Percentiles rank a stretch among this genome's conserved stretches.
Evolutionary conservation across 2,329 filamentous ascomycete species (phyloP).

Genomic region (Phialocephala subalpina): DNA sequence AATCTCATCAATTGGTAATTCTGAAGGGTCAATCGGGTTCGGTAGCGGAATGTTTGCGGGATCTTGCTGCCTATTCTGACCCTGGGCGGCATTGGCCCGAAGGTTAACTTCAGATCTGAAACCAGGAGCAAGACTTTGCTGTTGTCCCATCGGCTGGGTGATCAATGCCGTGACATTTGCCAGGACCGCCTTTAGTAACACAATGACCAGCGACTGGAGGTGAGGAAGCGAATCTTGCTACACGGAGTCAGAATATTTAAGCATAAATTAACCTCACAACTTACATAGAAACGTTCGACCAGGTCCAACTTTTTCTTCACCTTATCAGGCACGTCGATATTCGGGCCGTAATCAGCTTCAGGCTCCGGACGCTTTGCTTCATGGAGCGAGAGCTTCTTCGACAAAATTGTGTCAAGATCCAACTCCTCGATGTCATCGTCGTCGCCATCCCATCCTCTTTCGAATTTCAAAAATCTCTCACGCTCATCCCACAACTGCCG

Average conservation of each 20-base stretch:
- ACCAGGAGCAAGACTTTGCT: slow-evolving; percentile 33
- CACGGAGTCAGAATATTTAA: slow-evolving; percentile 42
- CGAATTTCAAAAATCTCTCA: slow-evolving; percentile 89
- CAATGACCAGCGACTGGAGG: slow-evolving; percentile 91
- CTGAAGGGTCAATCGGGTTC: slow-evolving; percentile 43
- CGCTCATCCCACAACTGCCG: slow-evolving; percentile 95
- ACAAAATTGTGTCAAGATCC: slow-evolving; percentile 51
- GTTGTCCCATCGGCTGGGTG: slow-evolving; percentile 56
- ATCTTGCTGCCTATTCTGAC: slow-evolving; percentile 39
- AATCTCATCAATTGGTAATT: slow-evolving; percentile 74
- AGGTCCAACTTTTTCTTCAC: slow-evolving; percentile 71
- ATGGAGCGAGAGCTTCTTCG: slow-evolving; percentile 51
- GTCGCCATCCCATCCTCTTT: slow-evolving; percentile 79
- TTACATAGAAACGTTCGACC: slow-evolving; percentile 86
- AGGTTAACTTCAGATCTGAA: slow-evolving; percentile 41
- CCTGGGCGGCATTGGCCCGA: slow-evolving; percentile 36
- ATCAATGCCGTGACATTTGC: slow-evolving; percentile 88
- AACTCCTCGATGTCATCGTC: slow-evolving; percentile 50
- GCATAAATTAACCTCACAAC: slow-evolving; percentile 46
- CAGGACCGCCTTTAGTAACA: slow-evolving; percentile 87
- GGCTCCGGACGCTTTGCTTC: slow-evolving; percentile 49
- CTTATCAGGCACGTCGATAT: slow-evolving; percentile 57
- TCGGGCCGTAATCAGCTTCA: slow-evolving; percentile 60
- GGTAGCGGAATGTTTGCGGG: slow-evolving; percentile 40
- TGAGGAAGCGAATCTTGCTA: slow-evolving; percentile 81